Conservation (phyloP, 2,329 filamentous ascomycete genomes). For the Clarireedia sp. region DNA sequence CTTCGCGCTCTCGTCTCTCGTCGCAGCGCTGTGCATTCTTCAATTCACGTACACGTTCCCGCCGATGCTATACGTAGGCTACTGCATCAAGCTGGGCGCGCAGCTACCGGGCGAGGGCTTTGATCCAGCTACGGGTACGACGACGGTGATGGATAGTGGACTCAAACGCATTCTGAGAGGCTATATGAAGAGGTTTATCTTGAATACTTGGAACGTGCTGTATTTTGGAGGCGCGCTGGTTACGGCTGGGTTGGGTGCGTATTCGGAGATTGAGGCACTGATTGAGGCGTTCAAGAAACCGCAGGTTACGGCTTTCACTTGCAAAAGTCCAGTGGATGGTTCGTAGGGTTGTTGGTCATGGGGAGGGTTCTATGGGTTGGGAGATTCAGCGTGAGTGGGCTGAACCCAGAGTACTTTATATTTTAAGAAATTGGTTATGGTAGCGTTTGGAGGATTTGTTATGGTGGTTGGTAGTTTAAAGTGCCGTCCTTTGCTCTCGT, state of each 20-base stretch:
- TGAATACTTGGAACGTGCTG: conserved; percentile 18
- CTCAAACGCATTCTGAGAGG: conserved; percentile 14
- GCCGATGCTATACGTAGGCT: conserved; percentile 29
- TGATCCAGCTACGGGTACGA: conserved; percentile 17
- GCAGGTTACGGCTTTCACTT: conserved; percentile 21
- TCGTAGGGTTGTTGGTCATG: no score
- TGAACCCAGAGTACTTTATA: no score
- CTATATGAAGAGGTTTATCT: conserved; percentile 11
- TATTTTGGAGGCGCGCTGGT: conserved; percentile 20
- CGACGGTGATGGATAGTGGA: conserved; percentile 4
- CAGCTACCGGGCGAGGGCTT: conserved; percentile 26
- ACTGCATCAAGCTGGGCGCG: conserved; percentile 21
- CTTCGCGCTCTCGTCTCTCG: conserved; percentile 32
- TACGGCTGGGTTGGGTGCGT: conserved; percentile 20
- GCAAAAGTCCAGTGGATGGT: conserved; percentile 4
- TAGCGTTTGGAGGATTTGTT: not conserved
- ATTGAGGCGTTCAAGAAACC: conserved; percentile 22
- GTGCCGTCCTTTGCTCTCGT: no score
- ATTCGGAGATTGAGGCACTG: conserved; percentile 30
- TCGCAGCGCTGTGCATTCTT: conserved; percentile 37
- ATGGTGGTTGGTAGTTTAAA: no score
- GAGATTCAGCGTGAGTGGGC: no score
- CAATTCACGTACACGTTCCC: conserved; percentile 42
- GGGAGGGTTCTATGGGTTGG: no score
- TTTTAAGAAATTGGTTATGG: not conserved